Base-by-base conservation (phyloP, 176 grass and related monocot species). In the Cenchrus americanus region DNA sequence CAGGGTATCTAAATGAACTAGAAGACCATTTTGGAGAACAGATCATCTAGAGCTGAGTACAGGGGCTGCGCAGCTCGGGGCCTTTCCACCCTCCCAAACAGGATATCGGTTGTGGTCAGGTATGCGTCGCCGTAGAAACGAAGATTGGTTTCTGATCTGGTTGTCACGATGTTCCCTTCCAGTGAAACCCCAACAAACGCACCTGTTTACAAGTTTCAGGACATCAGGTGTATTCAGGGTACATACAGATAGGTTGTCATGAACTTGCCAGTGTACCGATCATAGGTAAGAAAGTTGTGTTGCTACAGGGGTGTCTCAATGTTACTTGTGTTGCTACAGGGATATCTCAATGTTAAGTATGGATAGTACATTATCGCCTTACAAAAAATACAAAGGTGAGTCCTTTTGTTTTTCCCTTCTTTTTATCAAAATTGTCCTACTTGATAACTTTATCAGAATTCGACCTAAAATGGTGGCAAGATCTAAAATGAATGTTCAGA, bases 161-260 rank as follows among this genome's bases (percentile, higher is more conserved):
- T 95, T 67, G 84, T 82, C 48, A 95, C 88, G 1, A 93, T 59
- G 68, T 93, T 98, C n/a, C 92, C 93, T 86, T 98, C 95, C 61
- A 98, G 86, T 67, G 95, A 98, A 69, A 91, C 89, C 24, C 95
- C 95, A 53, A 98, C 84, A 47, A 98, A 98, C 32, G 95, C 95
- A 86, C 95, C 95, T 98, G 48, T 84, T 80, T 14, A 5, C 12
- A 54, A 62, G 37, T 80, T 86, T 5, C 18, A 73, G 23, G 41
- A 37, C 8, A 27, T 32, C 7, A 70, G 17, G 66, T 15, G 6
- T 24, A 30, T 23, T 19, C 14, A 81, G 5, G 5, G n/a, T 43
- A 37, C 34, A 37, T 40, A 59, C 52, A 74, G 43, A 54, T 21
- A 54, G 12, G 26, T n/a, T 18, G n/a, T 26, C 6, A 43, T 19